A percentile compares a stretch with the other conserved stretches of the same genome.
These are phyloP conservation scores for Iris macrosiphon DNA, from an alignment of 106 monocot genomes.

Conservation along the genomic window DNA sequence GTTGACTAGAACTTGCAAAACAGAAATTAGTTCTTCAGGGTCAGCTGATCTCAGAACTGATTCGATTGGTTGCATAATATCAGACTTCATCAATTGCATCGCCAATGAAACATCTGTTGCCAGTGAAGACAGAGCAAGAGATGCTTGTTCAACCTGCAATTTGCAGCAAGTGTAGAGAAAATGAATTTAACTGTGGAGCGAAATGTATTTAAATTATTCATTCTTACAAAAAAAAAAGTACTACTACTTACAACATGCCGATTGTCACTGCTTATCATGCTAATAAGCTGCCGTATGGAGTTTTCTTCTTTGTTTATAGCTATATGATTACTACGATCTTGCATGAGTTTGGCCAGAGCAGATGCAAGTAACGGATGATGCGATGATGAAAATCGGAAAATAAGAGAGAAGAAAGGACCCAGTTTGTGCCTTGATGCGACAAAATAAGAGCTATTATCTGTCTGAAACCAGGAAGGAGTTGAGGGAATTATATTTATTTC, in stretches of 20 bases:
- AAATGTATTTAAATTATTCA: too few species aligned
- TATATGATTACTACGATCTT: constrained; percentile 71
- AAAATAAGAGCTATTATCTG: constrained; percentile 79
- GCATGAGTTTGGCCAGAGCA: constrained; percentile 67
- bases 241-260: constrained; percentile 72
- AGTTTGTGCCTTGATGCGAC: constrained; percentile 80
- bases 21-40: constrained; percentile 77
- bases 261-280: constrained; percentile 93
- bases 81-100: constrained; percentile 90
- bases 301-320: constrained; percentile 93
- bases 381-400: constrained; percentile 94
- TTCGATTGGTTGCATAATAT: constrained; percentile 91
- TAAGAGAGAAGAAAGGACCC: constrained; percentile 83
- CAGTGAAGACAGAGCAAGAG: constrained; percentile 81
- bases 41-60: constrained; percentile 65
- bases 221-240: neutral
- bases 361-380: constrained; percentile 93
- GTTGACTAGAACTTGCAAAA: constrained; percentile 76
- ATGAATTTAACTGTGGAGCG: too few species aligned
- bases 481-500: constrained; percentile 10
- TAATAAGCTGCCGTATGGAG: constrained; percentile 92
- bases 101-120: constrained; percentile 79
- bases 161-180: too few species aligned
- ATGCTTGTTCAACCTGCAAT: constrained; percentile 97
- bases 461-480: constrained; percentile 44